These are phyloP conservation scores for Magnaporthiopsis poae DNA, from an alignment of 2,329 filamentous ascomycete genomes.

Conservation along the genomic window DNA sequence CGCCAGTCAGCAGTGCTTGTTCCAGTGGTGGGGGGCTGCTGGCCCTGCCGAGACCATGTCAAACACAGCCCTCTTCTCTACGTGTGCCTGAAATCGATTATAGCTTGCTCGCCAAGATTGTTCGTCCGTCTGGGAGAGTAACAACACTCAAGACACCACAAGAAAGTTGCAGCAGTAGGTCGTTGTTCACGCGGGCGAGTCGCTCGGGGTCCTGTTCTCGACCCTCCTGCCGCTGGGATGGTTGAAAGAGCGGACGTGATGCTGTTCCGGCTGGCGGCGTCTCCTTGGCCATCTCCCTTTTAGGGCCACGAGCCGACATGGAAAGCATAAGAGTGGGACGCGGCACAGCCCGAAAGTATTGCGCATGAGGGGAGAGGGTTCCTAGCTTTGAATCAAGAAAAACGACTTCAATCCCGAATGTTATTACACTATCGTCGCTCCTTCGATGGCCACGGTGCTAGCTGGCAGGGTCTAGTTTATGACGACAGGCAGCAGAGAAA, in stretches of 20 bases:
- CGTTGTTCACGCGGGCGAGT: slow-evolving; percentile 19
- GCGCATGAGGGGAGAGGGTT: background rate
- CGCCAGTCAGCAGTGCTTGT: too few relatives aligned
- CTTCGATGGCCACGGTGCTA: too few relatives aligned
- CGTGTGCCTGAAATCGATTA: too few relatives aligned
- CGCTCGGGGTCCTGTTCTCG: slow-evolving; percentile 21
- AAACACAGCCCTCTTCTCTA: too few relatives aligned
- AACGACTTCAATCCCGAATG: too few relatives aligned
- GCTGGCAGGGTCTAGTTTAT: too few relatives aligned
- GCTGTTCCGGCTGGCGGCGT: background rate
- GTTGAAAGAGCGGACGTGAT: slow-evolving; percentile 20
- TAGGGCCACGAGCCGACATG: too few relatives aligned
- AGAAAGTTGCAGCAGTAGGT: slow-evolving; percentile 13
- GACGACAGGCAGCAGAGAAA: background rate
- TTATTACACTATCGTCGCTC: too few relatives aligned
- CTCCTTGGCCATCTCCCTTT: too few relatives aligned
- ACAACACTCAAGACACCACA: too few relatives aligned
- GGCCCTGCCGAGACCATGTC: too few relatives aligned
- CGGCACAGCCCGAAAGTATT: background rate
- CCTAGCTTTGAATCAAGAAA: background rate
- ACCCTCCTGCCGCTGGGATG: slow-evolving; percentile 20
- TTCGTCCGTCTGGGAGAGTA: background rate
- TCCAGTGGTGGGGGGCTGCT: too few relatives aligned
- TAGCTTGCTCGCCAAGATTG: background rate
- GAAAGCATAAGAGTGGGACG: background rate